A percentile compares a stretch with the other conserved stretches of the same genome.
Conservation (phyloP, 2,329 filamentous ascomycete species). For the Rutstroemia sp. region DNA sequence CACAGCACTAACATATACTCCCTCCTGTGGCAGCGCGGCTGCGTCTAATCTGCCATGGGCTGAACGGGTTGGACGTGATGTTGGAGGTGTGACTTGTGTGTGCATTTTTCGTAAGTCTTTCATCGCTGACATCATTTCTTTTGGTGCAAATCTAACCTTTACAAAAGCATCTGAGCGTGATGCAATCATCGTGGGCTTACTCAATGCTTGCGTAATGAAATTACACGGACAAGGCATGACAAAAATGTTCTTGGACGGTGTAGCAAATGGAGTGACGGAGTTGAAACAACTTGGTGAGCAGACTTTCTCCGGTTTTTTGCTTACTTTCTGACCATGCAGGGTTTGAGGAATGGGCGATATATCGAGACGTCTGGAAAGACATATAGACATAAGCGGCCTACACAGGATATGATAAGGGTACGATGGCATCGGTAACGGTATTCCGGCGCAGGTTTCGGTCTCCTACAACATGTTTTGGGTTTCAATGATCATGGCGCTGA, state of each 20-base stretch:
- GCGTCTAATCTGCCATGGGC: slow-evolving; percentile 50
- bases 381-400: slow-evolving; percentile 5
- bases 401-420: not conserved
- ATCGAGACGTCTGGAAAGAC: slow-evolving; percentile 47
- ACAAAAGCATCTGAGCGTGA: slow-evolving; percentile 30
- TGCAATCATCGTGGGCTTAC: slow-evolving; percentile 44
- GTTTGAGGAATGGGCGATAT: slow-evolving; percentile 51
- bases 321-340: slow-evolving; percentile 32
- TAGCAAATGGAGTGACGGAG: slow-evolving; percentile 43
- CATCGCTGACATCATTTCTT: not conserved
- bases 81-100: slow-evolving; percentile 54
- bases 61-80: slow-evolving; percentile 39
- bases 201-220: slow-evolving; percentile 44
- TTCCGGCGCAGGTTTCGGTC: not conserved
- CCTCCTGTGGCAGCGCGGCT: slow-evolving; percentile 38
- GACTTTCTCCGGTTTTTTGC: not conserved
- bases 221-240: slow-evolving; percentile 44
- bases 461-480: not conserved
- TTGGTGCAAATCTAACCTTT: slow-evolving; percentile 7
- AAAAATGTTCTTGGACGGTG: slow-evolving; percentile 47
- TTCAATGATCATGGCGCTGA: too few relatives aligned
- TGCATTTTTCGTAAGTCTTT: slow-evolving; percentile 45
- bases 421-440: not conserved
- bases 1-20: slow-evolving; percentile 46
- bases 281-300: slow-evolving; percentile 46